Evolutionary conservation across 108 stramenopile genomes (phyloP).

Genomic region (Skeletonema potamos): DNA sequence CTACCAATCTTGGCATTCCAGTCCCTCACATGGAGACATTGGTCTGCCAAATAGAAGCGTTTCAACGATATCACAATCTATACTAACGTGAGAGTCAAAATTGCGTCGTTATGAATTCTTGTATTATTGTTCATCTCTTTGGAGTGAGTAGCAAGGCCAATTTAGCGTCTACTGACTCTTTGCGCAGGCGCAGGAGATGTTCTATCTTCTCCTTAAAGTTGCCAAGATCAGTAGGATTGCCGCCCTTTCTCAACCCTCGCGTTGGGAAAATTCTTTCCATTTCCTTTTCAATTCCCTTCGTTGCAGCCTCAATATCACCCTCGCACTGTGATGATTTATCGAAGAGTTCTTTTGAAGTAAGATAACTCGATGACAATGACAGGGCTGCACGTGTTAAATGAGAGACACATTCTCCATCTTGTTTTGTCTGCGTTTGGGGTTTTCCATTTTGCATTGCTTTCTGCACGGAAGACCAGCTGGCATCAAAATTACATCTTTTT

Average conservation of each 20-base stretch:
- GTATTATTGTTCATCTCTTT: slow-evolving; percentile 3
- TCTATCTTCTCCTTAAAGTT: slow-evolving; percentile 12
- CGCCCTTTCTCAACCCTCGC: slow-evolving; percentile 11
- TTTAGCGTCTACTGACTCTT: slow-evolving; percentile 26
- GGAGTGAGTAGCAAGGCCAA: slow-evolving; percentile 21
- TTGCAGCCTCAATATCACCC: slow-evolving; percentile 7
- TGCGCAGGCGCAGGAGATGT: slow-evolving; percentile 19
- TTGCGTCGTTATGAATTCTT: not conserved
- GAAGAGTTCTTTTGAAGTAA: not conserved
- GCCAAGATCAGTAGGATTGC: not conserved
- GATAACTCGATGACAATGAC: slow-evolving; percentile 16
- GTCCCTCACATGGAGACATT: slow-evolving; percentile 77
- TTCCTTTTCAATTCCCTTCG: slow-evolving; percentile 12
- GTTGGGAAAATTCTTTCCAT: slow-evolving; percentile 24
- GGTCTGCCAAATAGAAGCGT: slow-evolving; percentile 69
- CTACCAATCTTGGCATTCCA: slow-evolving; percentile 53
- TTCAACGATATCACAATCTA: slow-evolving; percentile 49
- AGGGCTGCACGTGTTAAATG: slow-evolving; percentile 19
- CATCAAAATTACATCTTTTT: not conserved
- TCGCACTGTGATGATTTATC: slow-evolving; percentile 13
- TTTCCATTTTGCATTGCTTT: slow-evolving; percentile 1
- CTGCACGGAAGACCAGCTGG: slow-evolving; percentile 5
- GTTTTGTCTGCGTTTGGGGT: not conserved
- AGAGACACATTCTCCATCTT: not conserved
- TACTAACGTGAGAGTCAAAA: slow-evolving; percentile 8